A percentile compares a stretch with the other conserved stretches of the same genome.
Conservation (phyloP, 2,329 filamentous ascomycete genomes). For the Cylindrodendrum hubeiense region DNA sequence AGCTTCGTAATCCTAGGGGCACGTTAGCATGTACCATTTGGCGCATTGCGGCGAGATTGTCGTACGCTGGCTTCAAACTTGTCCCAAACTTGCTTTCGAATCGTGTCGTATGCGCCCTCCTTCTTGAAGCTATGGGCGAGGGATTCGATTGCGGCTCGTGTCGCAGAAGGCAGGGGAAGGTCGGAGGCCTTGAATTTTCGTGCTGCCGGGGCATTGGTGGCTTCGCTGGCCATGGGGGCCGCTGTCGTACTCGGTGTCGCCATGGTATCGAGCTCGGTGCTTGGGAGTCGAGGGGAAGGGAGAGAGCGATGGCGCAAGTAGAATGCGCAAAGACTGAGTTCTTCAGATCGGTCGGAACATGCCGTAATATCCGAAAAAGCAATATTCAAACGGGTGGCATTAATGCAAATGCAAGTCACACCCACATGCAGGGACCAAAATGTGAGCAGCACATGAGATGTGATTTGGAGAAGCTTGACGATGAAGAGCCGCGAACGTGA, state of each 20-base stretch:
- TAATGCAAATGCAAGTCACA: background rate
- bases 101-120: conserved; percentile 83
- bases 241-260: conserved; percentile 42
- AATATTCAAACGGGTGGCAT: background rate
- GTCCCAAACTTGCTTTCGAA: conserved; percentile 82
- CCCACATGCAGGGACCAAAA: background rate
- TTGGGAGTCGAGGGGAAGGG: conserved; percentile 21
- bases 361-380: conserved; percentile 15
- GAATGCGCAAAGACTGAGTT: conserved; percentile 26
- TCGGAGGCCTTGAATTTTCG: conserved; percentile 79
- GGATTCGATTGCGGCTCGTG: conserved; percentile 78
- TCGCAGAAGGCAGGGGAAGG: conserved; percentile 79
- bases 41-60: conserved; percentile 6
- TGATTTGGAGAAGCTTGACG: conserved; percentile 17
- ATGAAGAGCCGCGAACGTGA: conserved; percentile 30
- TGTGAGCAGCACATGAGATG: conserved; percentile 11
- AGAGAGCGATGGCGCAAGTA: conserved; percentile 18
- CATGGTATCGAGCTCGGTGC: conserved; percentile 34
- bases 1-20: conserved; percentile 74
- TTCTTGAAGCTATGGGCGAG: conserved; percentile 88
- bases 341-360: conserved; percentile 25
- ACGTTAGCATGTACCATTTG: background rate
- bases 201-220: conserved; percentile 25
- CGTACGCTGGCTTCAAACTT: conserved; percentile 78
- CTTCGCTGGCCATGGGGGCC: conserved; percentile 35